Base-by-base conservation (phyloP, 495 filamentous ascomycete genomes). In the Aspergillus coremiiformis region DNA sequence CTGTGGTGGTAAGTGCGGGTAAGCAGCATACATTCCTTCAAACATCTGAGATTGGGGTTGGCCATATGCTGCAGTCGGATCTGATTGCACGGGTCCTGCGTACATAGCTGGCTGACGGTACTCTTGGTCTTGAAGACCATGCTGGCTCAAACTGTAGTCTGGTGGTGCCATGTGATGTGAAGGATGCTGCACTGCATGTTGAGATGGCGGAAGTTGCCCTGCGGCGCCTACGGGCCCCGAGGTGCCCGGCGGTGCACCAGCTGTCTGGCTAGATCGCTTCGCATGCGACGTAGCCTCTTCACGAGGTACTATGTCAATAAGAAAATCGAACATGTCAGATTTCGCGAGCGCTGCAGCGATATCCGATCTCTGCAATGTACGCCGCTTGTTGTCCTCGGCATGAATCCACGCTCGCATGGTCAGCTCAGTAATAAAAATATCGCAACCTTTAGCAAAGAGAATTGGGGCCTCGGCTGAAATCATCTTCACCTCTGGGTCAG, bases 321-420 rank as follows among this genome's bases (percentile, higher is more conserved):
- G 77, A 71, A 98, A 98, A 73, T 98, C 93, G 70, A 98, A 98
- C 93, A 98, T 97, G 69, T 98, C 93, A 30, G 89, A 95, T 72
- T 97, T 97, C 51, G 90, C 86, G 26, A 98, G 78, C 14, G 93
- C 93, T 22, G 87, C 90, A 45, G 93, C 93, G 66, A 98, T 98
- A 63, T 98, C 93, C 42, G 89, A 94, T 39, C 93, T 83, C 69
- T 98, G 93, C 29, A 98, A 77, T 1, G 93, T 98, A 11, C 93
- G 84, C 12, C 93, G 80, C 75, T 98, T 98, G 76, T 98, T 98
- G 68, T 98, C 93, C 64, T 98, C 93, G 4, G 93, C 93, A 60
- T 97, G 93, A 22, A 98, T 97, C 93, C 93, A 98, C n/a, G 93
- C 93, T 44, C 93, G 89, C 93, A 98, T 98, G 1, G 93, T 97